phyloP scores from a whole-genome alignment of 2,329 filamentous ascomycete genomes.

The Fusarium sambucinum region DNA sequence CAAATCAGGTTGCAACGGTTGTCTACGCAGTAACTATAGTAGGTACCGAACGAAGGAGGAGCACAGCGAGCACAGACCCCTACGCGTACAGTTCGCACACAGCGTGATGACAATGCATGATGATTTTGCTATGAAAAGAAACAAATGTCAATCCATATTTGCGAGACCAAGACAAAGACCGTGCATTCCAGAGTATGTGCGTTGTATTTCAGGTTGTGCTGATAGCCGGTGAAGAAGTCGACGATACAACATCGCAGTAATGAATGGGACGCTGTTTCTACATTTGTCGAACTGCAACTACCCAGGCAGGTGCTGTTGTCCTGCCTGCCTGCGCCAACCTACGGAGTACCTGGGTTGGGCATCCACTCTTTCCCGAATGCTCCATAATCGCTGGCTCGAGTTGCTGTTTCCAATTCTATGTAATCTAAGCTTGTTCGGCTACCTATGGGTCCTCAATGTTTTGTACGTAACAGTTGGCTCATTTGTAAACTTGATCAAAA shows the following conservation, averaged over 20 bases:
- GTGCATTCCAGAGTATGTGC: slow-evolving; percentile 16
- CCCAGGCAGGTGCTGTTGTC: slow-evolving; percentile 4
- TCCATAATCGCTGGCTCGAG: background rate
- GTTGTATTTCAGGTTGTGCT: slow-evolving; percentile 25
- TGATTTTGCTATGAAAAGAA: slow-evolving; percentile 28
- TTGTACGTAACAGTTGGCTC: slow-evolving; percentile 44
- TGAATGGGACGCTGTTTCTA: slow-evolving; percentile 15
- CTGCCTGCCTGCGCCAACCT: background rate
- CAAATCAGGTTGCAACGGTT: slow-evolving; percentile 30
- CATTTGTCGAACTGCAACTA: slow-evolving; percentile 29
- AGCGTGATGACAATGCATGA: slow-evolving; percentile 13
- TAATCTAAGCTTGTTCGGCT: slow-evolving; percentile 7
- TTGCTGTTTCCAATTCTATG: slow-evolving; percentile 5
- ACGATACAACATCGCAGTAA: slow-evolving; percentile 1
- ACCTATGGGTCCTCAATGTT: slow-evolving; percentile 10
- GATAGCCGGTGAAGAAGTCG: slow-evolving; percentile 18
- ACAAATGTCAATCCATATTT: slow-evolving; percentile 7
- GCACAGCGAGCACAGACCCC: slow-evolving; percentile 11
- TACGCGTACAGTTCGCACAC: slow-evolving; percentile 7
- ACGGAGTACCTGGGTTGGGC: background rate
- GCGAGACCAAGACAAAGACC: background rate
- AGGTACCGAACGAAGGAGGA: background rate
- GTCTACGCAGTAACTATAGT: background rate
- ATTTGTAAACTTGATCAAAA: slow-evolving; percentile 27
- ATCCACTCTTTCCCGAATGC: slow-evolving; percentile 21